Conservation (phyloP, 495 filamentous ascomycete genomes). For the Cudoniella acicularis region DNA sequence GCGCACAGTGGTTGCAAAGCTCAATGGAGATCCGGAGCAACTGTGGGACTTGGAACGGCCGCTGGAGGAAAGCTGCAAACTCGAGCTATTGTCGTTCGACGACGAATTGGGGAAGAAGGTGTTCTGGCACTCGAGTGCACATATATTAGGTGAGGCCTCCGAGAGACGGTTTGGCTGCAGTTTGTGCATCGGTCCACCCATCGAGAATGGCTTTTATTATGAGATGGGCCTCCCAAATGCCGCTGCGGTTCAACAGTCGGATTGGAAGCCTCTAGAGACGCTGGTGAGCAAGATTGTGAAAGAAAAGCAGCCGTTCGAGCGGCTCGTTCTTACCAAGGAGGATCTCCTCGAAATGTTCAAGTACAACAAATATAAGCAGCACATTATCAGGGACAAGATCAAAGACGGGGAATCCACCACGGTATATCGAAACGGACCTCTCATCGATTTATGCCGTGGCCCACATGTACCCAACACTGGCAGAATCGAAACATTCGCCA, state of each 20-base stretch:
- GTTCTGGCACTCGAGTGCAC: constrained; percentile 92
- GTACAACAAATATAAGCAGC: constrained; percentile 93
- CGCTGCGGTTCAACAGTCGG: constrained; percentile 65
- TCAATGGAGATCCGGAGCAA: constrained; percentile 61
- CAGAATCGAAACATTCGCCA: constrained; percentile 86
- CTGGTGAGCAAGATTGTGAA: constrained; percentile 77
- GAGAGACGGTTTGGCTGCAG: constrained; percentile 87
- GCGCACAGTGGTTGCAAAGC: constrained; percentile 74
- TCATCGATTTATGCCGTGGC: constrained; percentile 77
- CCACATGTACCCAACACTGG: constrained; percentile 91
- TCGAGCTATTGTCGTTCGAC: constrained; percentile 81
- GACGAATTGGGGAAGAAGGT: constrained; percentile 78
- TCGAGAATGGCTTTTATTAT: constrained; percentile 95
- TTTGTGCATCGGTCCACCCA: constrained; percentile 88
- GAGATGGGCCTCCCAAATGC: constrained; percentile 85
- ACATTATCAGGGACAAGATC: constrained; percentile 92
- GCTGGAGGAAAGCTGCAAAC: constrained; percentile 72
- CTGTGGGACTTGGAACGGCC: constrained; percentile 93
- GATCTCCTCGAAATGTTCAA: constrained; percentile 93
- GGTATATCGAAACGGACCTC: constrained; percentile 81
- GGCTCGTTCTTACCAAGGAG: constrained; percentile 81
- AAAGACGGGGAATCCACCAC: constrained; percentile 84
- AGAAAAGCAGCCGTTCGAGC: constrained; percentile 94
- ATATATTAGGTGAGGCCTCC: constrained; percentile 88
- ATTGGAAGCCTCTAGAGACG: constrained; percentile 77